A percentile compares a stretch with the other conserved stretches of the same genome.
These are phyloP conservation scores for Leccinum subspadiceum DNA, from an alignment of 1,284 basidiomycete species.

Conservation along the genomic window DNA sequence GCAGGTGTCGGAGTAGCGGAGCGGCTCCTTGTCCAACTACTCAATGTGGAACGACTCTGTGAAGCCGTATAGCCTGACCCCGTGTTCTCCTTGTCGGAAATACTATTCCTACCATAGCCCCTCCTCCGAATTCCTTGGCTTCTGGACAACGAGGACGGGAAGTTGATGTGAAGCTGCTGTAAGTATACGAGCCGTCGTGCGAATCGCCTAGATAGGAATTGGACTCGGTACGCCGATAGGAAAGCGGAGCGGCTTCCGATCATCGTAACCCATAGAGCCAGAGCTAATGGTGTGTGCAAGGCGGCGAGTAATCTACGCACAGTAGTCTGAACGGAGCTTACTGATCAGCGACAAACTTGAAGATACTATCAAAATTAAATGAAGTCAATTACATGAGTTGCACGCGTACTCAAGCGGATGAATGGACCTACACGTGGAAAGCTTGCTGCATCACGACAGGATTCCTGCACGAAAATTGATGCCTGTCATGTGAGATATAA, in stretches of 20 bases:
- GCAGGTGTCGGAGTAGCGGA: constrained; percentile 31
- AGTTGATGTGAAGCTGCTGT: constrained; percentile 30
- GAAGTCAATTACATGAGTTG: background rate
- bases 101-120: constrained; percentile 37
- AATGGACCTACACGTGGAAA: constrained; percentile 24
- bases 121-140: constrained; percentile 58
- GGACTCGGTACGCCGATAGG: constrained; percentile 52
- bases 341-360: constrained; percentile 25
- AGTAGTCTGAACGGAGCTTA: constrained; percentile 1
- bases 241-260: constrained; percentile 48
- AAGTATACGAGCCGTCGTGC: constrained; percentile 41
- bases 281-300: constrained; percentile 38
- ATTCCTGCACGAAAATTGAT: constrained; percentile 52
- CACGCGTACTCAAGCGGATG: background rate
- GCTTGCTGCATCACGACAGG: constrained; percentile 46
- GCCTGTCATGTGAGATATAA: constrained; percentile 51
- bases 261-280: constrained; percentile 45
- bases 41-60: constrained; percentile 35
- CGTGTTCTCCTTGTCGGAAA: constrained; percentile 58
- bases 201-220: constrained; percentile 59
- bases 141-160: constrained; percentile 49
- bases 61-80: constrained; percentile 29
- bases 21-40: constrained; percentile 35
- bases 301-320: background rate
- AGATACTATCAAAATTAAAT: constrained; percentile 19